These are phyloP conservation scores for Xylariaceae sp. DNA, from an alignment of 2,329 filamentous ascomycete species.

Conservation along the genomic window DNA sequence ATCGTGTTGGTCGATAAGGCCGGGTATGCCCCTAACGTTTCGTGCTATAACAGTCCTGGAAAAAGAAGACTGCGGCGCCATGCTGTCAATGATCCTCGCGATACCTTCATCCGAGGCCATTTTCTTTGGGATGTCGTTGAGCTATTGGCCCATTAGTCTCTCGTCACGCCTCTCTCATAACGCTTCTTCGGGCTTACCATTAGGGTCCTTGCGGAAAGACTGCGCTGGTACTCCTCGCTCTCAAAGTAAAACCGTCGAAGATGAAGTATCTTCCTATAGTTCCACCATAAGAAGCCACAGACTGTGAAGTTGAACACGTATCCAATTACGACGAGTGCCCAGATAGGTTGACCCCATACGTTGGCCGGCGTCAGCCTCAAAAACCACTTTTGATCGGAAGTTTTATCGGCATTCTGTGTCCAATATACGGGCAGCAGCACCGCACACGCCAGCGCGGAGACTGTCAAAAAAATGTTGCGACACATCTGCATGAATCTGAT, in stretches of 20 bases:
- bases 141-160: slow-evolving; percentile 43
- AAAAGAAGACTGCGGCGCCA: slow-evolving; percentile 62
- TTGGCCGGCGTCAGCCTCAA: slow-evolving; percentile 55
- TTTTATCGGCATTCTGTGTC: slow-evolving; percentile 39
- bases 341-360: slow-evolving; percentile 48
- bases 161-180: neutral
- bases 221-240: slow-evolving; percentile 80
- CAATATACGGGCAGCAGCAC: slow-evolving; percentile 81
- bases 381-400: slow-evolving; percentile 42
- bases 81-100: slow-evolving; percentile 70
- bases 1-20: slow-evolving; percentile 78
- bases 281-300: slow-evolving; percentile 80
- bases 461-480: slow-evolving; percentile 74
- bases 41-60: slow-evolving; percentile 62
- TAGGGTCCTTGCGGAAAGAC: slow-evolving; percentile 68
- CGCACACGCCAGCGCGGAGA: slow-evolving; percentile 66
- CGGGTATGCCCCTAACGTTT: slow-evolving; percentile 85
- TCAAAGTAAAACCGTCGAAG: slow-evolving; percentile 77
- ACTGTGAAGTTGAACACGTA: slow-evolving; percentile 70
- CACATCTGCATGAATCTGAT: slow-evolving; percentile 86
- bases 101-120: slow-evolving; percentile 81
- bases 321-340: slow-evolving; percentile 54
- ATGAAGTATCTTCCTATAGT: slow-evolving; percentile 68
- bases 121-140: slow-evolving; percentile 79
- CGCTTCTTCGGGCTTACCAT: slow-evolving; percentile 44